Evolutionary conservation across 306 rosid species (phyloP), one percentile per base, ranked within the genome.

Genomic region (Quercus engelmannii): DNA sequence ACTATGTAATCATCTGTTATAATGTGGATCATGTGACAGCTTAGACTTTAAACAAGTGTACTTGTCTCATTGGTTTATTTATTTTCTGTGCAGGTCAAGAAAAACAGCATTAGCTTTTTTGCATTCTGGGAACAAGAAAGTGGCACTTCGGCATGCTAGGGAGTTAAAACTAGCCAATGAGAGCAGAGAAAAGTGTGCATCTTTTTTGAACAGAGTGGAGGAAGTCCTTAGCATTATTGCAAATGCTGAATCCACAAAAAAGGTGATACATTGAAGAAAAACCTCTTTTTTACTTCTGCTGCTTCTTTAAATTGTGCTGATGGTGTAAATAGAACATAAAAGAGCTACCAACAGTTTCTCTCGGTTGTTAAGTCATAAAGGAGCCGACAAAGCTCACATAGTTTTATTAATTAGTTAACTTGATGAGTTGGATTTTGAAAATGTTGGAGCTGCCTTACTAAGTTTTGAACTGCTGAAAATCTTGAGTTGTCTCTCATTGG

Each of bases 191-290:
- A 92, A 95, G 83, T 91, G 97, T 73, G 77, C 86, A 61, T 82
- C 89, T 21, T 89, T 95, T 83, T 78, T 92, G 88, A 91, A 77
- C 79, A 89, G 97, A 87, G 97, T 95, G 76, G 97, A 92, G 85
- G 97, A 92, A 89, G 94, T 95, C 56, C 88, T 90, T 68, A 78
- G 83, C 3, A 73, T 84, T 59, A 89, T 92, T 79, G 83, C 88
- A 5, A 88, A 90, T 86, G 96, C 98, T 0, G 99, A 95, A 80
- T 87, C 93, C 55, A 90, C 96, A 0, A 92, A 92, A 83, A 89
- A 87, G 97, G 99, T 92, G 59, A 21, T 18, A 72, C 76, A 69
- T 83, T 54, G 4, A 33, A 58, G 57, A 20, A 31, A 52, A 20
- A 28, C 30, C 18, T 55, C 7, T 38, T 3, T 7, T 5, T 79